phyloP scores from a whole-genome alignment of 164 flowering plant species.

The Berberis thunbergii region DNA sequence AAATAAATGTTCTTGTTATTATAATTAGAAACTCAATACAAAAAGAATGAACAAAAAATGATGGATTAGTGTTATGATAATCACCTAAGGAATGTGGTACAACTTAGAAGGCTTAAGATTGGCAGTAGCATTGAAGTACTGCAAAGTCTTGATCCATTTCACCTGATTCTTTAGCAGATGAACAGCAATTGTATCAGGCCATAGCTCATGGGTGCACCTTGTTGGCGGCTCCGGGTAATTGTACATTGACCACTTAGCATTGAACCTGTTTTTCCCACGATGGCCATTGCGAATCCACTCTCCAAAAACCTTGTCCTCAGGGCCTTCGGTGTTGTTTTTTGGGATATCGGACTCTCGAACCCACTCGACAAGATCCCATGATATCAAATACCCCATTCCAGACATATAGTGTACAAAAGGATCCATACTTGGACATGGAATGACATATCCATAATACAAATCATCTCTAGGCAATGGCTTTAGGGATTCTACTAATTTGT shows the following conservation, averaged over 20 bases:
- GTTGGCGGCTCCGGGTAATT: constrained; percentile 52
- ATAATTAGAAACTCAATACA: background rate
- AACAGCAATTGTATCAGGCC: constrained; percentile 73
- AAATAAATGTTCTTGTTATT: background rate
- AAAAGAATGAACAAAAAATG: background rate
- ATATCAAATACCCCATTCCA: constrained; percentile 76
- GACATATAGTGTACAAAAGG: constrained; percentile 80
- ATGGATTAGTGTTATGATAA: background rate
- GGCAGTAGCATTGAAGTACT: constrained; percentile 55
- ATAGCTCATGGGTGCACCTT: constrained; percentile 63
- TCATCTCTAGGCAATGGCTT: constrained; percentile 61
- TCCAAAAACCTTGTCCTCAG: constrained; percentile 70
- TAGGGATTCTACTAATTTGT: constrained; percentile 39
- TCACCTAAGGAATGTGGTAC: constrained; percentile 44
- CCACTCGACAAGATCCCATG: constrained; percentile 90
- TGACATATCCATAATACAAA: constrained; percentile 70
- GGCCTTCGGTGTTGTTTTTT: constrained; percentile 43
- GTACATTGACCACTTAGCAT: constrained; percentile 80
- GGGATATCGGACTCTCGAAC: constrained; percentile 49
- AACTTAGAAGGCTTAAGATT: constrained; percentile 62
- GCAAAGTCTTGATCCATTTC: constrained; percentile 59
- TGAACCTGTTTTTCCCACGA: constrained; percentile 52
- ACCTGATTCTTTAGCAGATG: constrained; percentile 56
- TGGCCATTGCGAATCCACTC: constrained; percentile 57
- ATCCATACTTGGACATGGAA: constrained; percentile 80